Evolutionary conservation across 1,284 basidiomycete genomes (phyloP), one percentile per base, ranked within the genome.

Genomic region (Austroboletus novae-zelandiae): DNA sequence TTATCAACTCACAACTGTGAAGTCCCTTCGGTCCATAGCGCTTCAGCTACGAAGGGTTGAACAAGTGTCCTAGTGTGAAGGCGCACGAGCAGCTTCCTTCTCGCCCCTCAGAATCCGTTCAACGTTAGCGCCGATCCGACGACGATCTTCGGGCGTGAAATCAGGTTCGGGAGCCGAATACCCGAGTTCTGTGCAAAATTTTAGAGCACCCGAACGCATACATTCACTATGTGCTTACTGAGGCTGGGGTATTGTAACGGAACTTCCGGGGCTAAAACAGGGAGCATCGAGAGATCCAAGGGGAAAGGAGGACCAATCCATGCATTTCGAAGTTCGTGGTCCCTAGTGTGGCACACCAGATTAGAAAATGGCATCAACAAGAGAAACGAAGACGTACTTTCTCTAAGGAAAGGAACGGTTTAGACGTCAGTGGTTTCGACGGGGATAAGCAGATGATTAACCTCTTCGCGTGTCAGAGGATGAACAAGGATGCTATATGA

Each of bases 221-320:
- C 0, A 3, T 23, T 2, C n/a, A 15, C 6, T 2, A 37, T 43
- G 9, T 23, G 15, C 80, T 51, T 61, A 89, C 87, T 81, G 42
- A 89, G 73, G 51, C 77, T 81, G 1, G 80, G 69, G 54, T 89
- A 90, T 59, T 89, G 86, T n/a, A 82, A 56, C 0, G 84, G 86
- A n/a, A 87, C 57, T 3, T 78, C 68, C 1, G 79, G 75, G 39
- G 65, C 73, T 43, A 66, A 62, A 18, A 81, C 49, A 0, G 82
- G 79, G 15, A 89, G 74, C 8, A 57, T 68, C 9, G 75, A 74
- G 4, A 87, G 73, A 59, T 89, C 81, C 11, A 89, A 71, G 6
- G 84, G 83, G 66, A 75, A 84, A 2, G 85, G 67, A 20, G 81
- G 77, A 0, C 87, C 86, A 25, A 90, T 77, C 87, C 86, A 90